Evolutionary conservation across 2,329 filamentous ascomycete species (phyloP).

Genomic region (Cytospora paraplurivora): DNA sequence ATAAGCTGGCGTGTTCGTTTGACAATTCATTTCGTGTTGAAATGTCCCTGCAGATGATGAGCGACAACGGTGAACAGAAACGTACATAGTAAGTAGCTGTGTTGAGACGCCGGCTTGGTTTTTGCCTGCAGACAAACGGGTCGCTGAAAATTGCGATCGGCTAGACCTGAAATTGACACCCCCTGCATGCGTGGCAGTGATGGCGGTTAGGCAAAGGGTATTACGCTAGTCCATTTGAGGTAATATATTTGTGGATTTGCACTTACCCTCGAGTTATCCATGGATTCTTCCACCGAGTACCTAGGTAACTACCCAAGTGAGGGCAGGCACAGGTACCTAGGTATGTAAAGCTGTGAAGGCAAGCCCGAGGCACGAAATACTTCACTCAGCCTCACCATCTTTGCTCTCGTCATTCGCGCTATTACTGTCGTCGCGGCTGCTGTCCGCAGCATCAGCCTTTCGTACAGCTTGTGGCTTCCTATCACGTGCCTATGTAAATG

Average conservation of each 20-base stretch:
- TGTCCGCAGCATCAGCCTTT: neutral
- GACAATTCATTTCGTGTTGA: slow-evolving; percentile 5
- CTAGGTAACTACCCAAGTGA: too few relatives aligned
- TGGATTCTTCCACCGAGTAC: too few relatives aligned
- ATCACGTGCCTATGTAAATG: too few relatives aligned
- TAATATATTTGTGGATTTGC: neutral
- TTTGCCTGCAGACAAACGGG: neutral
- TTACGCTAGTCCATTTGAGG: neutral
- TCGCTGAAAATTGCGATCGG: slow-evolving; percentile 16
- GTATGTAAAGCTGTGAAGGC: neutral
- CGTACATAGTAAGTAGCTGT: too few relatives aligned
- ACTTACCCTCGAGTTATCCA: too few relatives aligned
- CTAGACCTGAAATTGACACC: slow-evolving; percentile 18
- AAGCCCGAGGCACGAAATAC: neutral
- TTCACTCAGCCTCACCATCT: neutral
- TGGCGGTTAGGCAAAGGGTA: neutral
- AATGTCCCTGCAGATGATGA: slow-evolving; percentile 2
- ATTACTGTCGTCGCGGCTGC: neutral
- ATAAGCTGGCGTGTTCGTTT: slow-evolving; percentile 5
- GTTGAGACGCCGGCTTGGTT: neutral
- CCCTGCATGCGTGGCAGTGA: neutral
- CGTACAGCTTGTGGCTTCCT: too few relatives aligned
- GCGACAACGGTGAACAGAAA: slow-evolving; percentile 1
- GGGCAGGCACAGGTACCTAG: neutral
- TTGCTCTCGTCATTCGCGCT: neutral